phyloP scores from a whole-genome alignment of 108 stramenopile species.

The Skeletonema tropicum region DNA sequence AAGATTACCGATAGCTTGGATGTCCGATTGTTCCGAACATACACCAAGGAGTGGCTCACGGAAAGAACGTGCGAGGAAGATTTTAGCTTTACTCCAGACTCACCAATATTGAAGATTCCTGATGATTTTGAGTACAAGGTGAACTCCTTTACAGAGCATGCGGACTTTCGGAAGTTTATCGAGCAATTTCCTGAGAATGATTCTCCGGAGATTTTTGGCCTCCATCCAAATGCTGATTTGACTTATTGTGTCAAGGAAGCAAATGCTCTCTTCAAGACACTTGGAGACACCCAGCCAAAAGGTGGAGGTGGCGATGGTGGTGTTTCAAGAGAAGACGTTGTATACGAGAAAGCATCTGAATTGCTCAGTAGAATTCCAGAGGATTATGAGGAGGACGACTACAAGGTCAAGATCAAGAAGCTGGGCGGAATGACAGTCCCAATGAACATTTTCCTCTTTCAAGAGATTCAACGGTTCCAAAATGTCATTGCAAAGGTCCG shows the following conservation, averaged over 20 bases:
- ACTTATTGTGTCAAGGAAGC: constrained; percentile 89
- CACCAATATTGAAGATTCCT: constrained; percentile 76
- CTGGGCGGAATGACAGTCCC: constrained; percentile 84
- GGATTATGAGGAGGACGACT: constrained; percentile 86
- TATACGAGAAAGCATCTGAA: constrained; percentile 77
- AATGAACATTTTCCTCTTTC: constrained; percentile 90
- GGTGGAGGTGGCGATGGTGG: constrained; percentile 74
- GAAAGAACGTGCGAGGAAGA: constrained; percentile 71
- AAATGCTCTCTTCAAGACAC: constrained; percentile 72
- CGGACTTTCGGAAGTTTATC: constrained; percentile 75
- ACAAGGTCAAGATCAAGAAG: constrained; percentile 81
- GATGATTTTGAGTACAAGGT: constrained; percentile 82
- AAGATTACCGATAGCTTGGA: constrained; percentile 93
- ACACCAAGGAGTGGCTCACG: constrained; percentile 86
- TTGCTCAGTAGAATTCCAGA: constrained; percentile 78
- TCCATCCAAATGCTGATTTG: constrained; percentile 95
- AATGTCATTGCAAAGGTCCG: constrained; percentile 81
- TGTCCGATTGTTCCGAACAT: constrained; percentile 87
- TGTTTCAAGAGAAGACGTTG: constrained; percentile 74
- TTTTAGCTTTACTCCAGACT: constrained; percentile 77
- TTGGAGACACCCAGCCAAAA: constrained; percentile 90
- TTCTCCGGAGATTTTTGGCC: constrained; percentile 91
- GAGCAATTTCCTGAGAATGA: constrained; percentile 86
- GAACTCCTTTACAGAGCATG: constrained; percentile 64
- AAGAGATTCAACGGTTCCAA: constrained; percentile 89